Evolutionary conservation across 345 rosid species (phyloP).

Genomic region (Lumnitzera littorea): DNA sequence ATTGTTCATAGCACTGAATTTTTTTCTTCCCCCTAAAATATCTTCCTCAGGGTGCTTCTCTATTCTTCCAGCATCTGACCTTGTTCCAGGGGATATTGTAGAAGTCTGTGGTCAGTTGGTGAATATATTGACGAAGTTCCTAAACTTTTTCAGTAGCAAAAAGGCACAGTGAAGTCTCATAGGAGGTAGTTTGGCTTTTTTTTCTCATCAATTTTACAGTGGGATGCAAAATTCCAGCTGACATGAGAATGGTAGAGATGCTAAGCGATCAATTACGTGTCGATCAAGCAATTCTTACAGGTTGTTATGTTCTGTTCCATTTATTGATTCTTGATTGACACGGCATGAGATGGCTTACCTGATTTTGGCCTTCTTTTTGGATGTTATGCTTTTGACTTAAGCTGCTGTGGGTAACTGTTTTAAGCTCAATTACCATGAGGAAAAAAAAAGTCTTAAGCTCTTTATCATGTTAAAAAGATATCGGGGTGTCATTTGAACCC

Average conservation of each 20-base stretch:
- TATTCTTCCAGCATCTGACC: conserved; percentile 87
- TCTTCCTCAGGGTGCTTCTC: conserved; percentile 80
- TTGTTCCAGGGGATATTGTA: conserved; percentile 96
- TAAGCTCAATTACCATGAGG: too few relatives aligned
- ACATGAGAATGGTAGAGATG: conserved; percentile 95
- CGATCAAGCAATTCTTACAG: conserved; percentile 99
- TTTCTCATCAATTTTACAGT: conserved; percentile 32
- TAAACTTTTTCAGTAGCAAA: conserved; percentile 1
- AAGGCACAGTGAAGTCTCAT: background rate
- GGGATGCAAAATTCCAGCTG: conserved; percentile 99
- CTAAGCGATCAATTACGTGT: conserved; percentile 77
- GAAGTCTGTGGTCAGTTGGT: conserved; percentile 72
- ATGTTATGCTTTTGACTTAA: too few relatives aligned
- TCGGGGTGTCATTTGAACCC: too few relatives aligned
- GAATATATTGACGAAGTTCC: background rate
- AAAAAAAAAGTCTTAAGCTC: too few relatives aligned
- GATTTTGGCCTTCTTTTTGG: too few relatives aligned
- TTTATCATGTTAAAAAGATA: too few relatives aligned
- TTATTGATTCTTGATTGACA: background rate
- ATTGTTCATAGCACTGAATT: background rate
- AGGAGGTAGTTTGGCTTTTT: conserved; percentile 10
- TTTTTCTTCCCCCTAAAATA: background rate
- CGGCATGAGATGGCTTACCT: too few relatives aligned
- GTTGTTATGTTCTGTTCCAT: conserved; percentile 26
- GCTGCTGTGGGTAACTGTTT: too few relatives aligned